These are phyloP conservation scores for Ramularia endophylla DNA, from an alignment of 2,329 filamentous ascomycete genomes.

Conservation along the genomic window DNA sequence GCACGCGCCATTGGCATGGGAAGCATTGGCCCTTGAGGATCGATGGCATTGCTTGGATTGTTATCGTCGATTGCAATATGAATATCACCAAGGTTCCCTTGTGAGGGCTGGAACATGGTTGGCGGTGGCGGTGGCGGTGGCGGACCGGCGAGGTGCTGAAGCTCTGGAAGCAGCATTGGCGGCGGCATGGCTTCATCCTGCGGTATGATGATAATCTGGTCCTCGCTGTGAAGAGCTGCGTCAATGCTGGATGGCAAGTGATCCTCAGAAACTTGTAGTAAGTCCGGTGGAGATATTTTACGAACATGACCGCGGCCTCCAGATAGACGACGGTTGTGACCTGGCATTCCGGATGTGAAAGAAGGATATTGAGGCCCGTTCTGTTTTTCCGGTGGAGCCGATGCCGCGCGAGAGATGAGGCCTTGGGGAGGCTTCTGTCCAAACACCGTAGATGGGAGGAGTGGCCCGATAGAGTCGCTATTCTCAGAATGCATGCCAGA, in stretches of 20 bases:
- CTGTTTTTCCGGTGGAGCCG: slow-evolving; percentile 42
- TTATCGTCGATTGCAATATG: slow-evolving; percentile 44
- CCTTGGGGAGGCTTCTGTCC: slow-evolving; percentile 33
- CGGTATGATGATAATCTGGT: slow-evolving; percentile 41
- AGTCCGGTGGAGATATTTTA: slow-evolving; percentile 39
- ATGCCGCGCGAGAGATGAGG: slow-evolving; percentile 37
- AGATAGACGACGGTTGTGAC: slow-evolving; percentile 33
- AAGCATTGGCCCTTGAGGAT: slow-evolving; percentile 7
- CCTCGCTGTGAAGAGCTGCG: slow-evolving; percentile 43
- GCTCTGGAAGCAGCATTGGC: slow-evolving; percentile 46
- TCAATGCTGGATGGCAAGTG: slow-evolving; percentile 41
- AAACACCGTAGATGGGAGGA: slow-evolving; percentile 44
- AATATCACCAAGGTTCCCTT: slow-evolving; percentile 28
- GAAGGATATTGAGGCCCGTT: slow-evolving; percentile 26
- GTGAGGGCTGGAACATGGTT: slow-evolving; percentile 30
- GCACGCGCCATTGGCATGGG: slow-evolving; percentile 25
- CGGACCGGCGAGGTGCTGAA: slow-evolving; percentile 54
- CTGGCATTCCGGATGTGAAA: slow-evolving; percentile 29
- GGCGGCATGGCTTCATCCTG: slow-evolving; percentile 23
- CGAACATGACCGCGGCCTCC: slow-evolving; percentile 33
- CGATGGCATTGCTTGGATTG: slow-evolving; percentile 9
- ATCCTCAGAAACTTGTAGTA: no score
- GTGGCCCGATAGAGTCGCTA: slow-evolving; percentile 39
- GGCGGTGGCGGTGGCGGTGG: slow-evolving; percentile 40
- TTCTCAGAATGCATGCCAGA: slow-evolving; percentile 11